phyloP scores from a whole-genome alignment of 257 asterid species.

The Capsicum rhomboideum region DNA sequence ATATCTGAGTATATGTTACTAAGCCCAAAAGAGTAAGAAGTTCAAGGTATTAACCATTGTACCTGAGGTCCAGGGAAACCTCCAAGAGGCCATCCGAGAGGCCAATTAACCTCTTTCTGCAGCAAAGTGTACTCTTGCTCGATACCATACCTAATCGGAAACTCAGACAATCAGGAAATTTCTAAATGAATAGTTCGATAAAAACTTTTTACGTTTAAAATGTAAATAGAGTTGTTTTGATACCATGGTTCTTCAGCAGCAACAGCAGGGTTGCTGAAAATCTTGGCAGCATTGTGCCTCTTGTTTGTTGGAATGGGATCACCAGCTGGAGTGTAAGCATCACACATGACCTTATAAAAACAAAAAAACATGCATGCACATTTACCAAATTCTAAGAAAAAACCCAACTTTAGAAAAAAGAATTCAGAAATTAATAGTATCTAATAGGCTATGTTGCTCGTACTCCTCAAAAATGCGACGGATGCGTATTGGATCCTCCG shows the following conservation, averaged over 20 bases:
- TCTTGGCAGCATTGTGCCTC: slow-evolving; percentile 74
- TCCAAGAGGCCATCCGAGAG: slow-evolving; percentile 95
- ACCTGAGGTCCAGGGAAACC: slow-evolving; percentile 99
- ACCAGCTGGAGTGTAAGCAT: slow-evolving; percentile 88
- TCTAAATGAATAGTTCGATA: neutral
- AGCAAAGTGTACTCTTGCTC: slow-evolving; percentile 93
- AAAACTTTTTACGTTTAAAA: neutral
- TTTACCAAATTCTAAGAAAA: neutral
- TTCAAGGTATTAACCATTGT: neutral
- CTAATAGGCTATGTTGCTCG: neutral
- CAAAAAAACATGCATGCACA: neutral
- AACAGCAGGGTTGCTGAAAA: slow-evolving; percentile 73
- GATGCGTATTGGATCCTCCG: neutral
- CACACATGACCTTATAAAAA: slow-evolving; percentile 73
- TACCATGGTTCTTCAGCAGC: slow-evolving; percentile 36
- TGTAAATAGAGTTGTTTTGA: neutral
- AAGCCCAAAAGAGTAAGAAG: neutral
- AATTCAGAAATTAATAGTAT: neutral
- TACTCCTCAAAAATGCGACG: neutral
- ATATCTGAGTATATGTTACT: neutral
- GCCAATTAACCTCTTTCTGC: slow-evolving; percentile 79
- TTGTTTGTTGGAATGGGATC: slow-evolving; percentile 96
- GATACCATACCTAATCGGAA: slow-evolving; percentile 61
- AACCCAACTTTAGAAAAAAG: neutral
- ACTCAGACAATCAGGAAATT: neutral